phyloP scores from a whole-genome alignment of 495 filamentous ascomycete genomes.

The Penicillium subrubescens region DNA sequence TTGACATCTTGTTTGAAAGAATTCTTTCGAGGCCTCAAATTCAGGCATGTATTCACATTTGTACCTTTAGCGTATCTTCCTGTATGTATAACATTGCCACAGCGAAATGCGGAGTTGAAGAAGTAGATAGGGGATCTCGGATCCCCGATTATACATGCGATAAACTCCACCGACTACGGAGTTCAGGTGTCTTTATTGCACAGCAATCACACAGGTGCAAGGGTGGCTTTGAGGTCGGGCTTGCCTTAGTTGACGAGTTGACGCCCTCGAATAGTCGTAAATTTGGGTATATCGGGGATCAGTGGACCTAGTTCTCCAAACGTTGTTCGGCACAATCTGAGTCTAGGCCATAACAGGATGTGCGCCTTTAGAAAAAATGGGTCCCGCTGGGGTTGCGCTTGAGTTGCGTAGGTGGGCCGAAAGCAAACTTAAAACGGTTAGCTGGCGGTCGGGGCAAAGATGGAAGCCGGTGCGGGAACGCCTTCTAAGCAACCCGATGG shows the following conservation, averaged over 20 bases:
- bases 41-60: background rate
- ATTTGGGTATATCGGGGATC: constrained; percentile 1
- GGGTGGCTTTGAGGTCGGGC: background rate
- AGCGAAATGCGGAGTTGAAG: background rate
- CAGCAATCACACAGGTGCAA: constrained; percentile 1
- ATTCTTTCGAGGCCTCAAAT: background rate
- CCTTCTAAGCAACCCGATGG: constrained; percentile 3
- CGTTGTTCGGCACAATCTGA: background rate
- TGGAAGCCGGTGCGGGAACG: background rate
- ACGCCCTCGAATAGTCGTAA: constrained; percentile 2
- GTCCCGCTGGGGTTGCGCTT: background rate
- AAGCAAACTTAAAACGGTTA: constrained; percentile 2
- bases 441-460: constrained; percentile 2
- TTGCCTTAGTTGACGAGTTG: background rate
- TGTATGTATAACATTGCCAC: background rate
- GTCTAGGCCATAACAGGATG: background rate
- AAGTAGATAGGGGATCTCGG: background rate
- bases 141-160: background rate
- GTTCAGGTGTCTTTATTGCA: background rate
- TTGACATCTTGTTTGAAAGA: background rate
- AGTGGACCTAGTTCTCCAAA: constrained; percentile 2
- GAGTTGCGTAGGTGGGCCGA: constrained; percentile 5
- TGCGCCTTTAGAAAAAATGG: background rate
- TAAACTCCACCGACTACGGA: constrained; percentile 1
- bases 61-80: constrained; percentile 1